Base-by-base conservation (phyloP, 352 stramenopile species). In the Phytopythium sindhum region DNA sequence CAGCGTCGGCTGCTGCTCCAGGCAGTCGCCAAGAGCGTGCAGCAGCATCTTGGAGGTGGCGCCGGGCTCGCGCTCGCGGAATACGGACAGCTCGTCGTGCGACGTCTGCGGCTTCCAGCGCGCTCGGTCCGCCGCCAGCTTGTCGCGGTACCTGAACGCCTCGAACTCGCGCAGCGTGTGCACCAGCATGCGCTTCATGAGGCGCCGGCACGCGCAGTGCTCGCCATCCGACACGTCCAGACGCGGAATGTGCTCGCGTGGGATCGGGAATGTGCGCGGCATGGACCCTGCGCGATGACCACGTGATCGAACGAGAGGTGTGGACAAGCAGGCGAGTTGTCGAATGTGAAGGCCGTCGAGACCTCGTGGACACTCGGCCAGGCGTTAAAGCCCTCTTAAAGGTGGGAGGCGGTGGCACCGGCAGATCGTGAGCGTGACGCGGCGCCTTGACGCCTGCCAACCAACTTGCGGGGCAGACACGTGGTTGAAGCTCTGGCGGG, bases 131-230 rank as follows among this genome's bases (percentile, higher is more conserved):
- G 66, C 53, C 1, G 10, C 53, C 0, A 69, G 31, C 72, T 60
- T 48, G 23, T 48, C 39, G 14, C 35, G 28, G 41, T 80, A 74
- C 1, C 69, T 63, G 42, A 77, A 75, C 12, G 41, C 35, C 59
- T 84, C 75, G 41, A 82, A 87, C 33, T 84, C 75, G 15, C 70
- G 61, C 39, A 87, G 31, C 0, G 75, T 78, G 33, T 77, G 63
- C 4, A 60, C 42, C 28, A 87, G 67, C 66, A 83, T 67, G 12
- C 61, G 60, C 2, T 68, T 12, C 68, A 81, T 74, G 64, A 80
- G 60, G 17, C 64, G 19, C 35, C 76, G 71, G 62, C 74, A 70
- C 2, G 62, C 66, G 6, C 63, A 10, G n/a, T 74, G 68, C 29
- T 86, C 77, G 12, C 69, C 60, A 0, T 54, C 29, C 56, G 60